Evolutionary conservation across 352 stramenopile species (phyloP).

Genomic region (Phytopythium boreale): DNA sequence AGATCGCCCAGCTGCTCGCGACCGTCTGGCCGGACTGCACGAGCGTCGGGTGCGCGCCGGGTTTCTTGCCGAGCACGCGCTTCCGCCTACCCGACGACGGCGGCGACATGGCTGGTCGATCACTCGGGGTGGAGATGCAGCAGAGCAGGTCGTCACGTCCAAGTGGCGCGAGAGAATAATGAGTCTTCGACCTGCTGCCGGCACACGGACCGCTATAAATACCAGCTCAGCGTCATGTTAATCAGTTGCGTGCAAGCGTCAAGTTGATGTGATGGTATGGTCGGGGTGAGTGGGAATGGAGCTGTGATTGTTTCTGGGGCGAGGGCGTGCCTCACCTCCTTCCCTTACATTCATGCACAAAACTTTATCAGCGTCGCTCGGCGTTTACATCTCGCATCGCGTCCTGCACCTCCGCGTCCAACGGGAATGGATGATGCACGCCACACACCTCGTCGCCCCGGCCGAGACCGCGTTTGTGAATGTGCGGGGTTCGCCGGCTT

Average conservation of each 20-base stretch:
- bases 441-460: not conserved
- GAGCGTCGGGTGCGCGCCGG: slow-evolving; percentile 16
- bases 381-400: not conserved
- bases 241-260: not conserved
- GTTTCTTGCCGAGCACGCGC: slow-evolving; percentile 21
- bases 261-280: no score
- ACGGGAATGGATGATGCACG: not conserved
- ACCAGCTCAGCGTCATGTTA: not conserved
- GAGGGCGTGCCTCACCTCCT: not conserved
- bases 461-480: not conserved
- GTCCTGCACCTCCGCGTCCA: not conserved
- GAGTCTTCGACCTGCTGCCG: not conserved
- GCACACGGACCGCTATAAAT: not conserved
- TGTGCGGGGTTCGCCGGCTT: not conserved
- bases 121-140: not conserved
- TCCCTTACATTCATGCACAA: slow-evolving; percentile 5
- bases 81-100: slow-evolving; percentile 12
- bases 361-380: not conserved
- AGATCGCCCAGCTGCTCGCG: slow-evolving; percentile 15
- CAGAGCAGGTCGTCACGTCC: not conserved
- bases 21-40: slow-evolving; percentile 28
- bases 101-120: slow-evolving; percentile 1
- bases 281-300: not conserved
- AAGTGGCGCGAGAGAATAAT: not conserved
- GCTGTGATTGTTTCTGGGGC: not conserved